phyloP scores from a whole-genome alignment of 1,284 basidiomycete genomes.

The Apiotrichum laibachii region DNA sequence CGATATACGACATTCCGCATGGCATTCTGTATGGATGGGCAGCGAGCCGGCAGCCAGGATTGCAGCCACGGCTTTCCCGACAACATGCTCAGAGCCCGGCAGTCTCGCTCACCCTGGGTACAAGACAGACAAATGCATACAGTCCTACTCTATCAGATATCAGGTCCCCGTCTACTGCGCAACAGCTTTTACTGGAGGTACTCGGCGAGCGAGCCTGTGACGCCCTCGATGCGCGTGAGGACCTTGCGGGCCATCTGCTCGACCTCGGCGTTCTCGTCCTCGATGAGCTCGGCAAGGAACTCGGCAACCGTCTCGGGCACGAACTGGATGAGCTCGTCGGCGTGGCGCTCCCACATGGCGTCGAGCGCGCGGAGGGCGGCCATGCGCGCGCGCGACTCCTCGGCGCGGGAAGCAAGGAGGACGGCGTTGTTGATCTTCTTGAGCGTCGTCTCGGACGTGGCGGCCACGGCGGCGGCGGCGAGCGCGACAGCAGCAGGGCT shows the following conservation, averaged over 20 bases:
- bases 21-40: no score
- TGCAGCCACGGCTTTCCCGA: no score
- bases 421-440: conserved; percentile 78
- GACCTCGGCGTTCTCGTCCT: conserved; percentile 54
- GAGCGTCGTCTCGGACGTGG: conserved; percentile 61
- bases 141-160: not conserved
- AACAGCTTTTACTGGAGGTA: conserved; percentile 44
- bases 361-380: conserved; percentile 69
- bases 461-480: conserved; percentile 59
- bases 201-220: conserved; percentile 51
- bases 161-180: no score
- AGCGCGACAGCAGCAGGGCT: conserved; percentile 53
- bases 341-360: conserved; percentile 65
- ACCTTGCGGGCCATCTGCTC: conserved; percentile 51
- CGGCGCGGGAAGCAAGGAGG: conserved; percentile 83
- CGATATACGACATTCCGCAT: no score
- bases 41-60: no score
- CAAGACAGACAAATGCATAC: not conserved
- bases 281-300: conserved; percentile 55
- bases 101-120: no score
- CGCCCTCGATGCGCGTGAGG: conserved; percentile 51
- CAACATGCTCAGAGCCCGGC: no score
- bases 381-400: conserved; percentile 65
- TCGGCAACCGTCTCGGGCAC: conserved; percentile 57
- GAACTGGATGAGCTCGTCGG: conserved; percentile 59